These are phyloP conservation scores for Tripterygium wilfordii DNA, from an alignment of 177 flowering plant species.

Conservation along the genomic window DNA sequence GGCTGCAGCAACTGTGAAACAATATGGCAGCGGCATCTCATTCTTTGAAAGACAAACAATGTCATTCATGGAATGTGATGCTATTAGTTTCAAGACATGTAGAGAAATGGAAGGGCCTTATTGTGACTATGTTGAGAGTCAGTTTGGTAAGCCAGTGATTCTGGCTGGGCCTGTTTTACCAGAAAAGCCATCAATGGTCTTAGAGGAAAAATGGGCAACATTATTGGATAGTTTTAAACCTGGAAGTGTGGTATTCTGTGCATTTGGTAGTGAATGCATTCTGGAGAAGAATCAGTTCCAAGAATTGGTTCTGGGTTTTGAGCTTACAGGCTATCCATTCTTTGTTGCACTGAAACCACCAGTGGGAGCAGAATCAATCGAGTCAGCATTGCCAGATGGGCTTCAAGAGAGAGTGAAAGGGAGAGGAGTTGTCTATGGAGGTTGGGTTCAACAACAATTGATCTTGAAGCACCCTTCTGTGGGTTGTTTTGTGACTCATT, in stretches of 20 bases:
- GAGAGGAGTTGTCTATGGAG: conserved; percentile 43
- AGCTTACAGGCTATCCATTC: conserved; percentile 50
- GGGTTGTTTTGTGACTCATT: conserved; percentile 61
- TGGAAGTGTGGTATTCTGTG: conserved; percentile 35
- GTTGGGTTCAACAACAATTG: conserved; percentile 51
- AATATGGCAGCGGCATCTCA: conserved; percentile 5
- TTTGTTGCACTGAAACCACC: conserved; percentile 45
- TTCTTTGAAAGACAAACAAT: conserved; percentile 5
- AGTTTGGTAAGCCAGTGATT: conserved; percentile 30
- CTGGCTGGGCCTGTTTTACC: conserved; percentile 43
- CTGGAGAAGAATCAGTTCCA: conserved; percentile 35
- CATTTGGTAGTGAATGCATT: conserved; percentile 52
- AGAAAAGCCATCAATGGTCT: conserved; percentile 10
- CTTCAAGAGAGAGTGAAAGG: conserved; percentile 38
- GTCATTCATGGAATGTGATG: conserved; percentile 19
- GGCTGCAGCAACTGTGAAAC: not conserved
- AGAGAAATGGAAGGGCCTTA: conserved; percentile 42
- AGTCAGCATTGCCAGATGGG: conserved; percentile 46
- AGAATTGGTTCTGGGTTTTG: too few species aligned
- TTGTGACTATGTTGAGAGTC: conserved; percentile 25
- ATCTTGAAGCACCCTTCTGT: conserved; percentile 43
- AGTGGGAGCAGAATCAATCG: conserved; percentile 12
- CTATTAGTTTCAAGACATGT: conserved; percentile 30
- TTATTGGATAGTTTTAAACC: conserved; percentile 33
- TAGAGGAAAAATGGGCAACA: conserved; percentile 29